Evolutionary conservation across 176 grass and related monocot genomes (phyloP), one percentile per base, ranked within the genome.

Genomic region (Puya raimondii): DNA sequence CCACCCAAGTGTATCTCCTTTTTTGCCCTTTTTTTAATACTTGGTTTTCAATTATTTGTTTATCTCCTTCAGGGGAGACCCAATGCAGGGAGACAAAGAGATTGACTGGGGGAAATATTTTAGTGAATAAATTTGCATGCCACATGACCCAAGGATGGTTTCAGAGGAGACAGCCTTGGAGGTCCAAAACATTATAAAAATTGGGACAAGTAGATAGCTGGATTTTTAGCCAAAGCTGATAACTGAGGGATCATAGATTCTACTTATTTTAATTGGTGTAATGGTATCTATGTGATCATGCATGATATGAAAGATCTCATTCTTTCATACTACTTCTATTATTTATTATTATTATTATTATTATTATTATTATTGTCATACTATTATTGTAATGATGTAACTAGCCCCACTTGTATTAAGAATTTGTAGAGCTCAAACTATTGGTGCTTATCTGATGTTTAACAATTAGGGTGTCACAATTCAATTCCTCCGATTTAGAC

Each of bases 71-170:
- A 59, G 56, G 51, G 26, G 33, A 50, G 49, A 3, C 20, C 15
- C 68, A 70, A 70, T 53, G 18, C 50, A 25, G 21, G 14, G 57
- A 78, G 71, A 71, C 67, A 75, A 75, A 81, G 1, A 78, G 74
- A 75, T 75, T 80, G 83, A 83, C 72, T 80, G 18, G 12, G 29
- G 49, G 26, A 47, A 58, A 66, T 77, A 53, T 66, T 70, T 74
- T 80, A 80, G 27, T 25, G 54, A 22, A 10, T 65, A 22, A 9
- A 1, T 66, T 78, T 25, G 63, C 65, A 72, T 57, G 67, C 53
- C 78, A 53, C 65, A 69, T 57, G 48, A 50, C 54, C 15, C 47
- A 54, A 27, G 57, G 71, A 81, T 49, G 75, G 74, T 73, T 65
- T 68, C 70, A 67, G 70, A 50, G 80, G 71, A 48, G 27, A 21